phyloP scores from a whole-genome alignment of 257 asterid genomes.

The Solanum ossicruentum region DNA sequence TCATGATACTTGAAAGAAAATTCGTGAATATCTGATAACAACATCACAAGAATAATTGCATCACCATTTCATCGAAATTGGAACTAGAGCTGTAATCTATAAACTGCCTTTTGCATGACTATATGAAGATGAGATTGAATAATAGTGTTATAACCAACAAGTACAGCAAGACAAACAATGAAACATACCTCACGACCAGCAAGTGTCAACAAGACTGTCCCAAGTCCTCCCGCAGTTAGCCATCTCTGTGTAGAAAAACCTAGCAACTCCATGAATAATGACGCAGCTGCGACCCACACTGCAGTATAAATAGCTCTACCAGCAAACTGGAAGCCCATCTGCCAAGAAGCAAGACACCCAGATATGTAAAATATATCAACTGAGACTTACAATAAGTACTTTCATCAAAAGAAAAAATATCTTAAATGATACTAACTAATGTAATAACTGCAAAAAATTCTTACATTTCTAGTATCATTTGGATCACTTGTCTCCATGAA shows the following conservation, averaged over 20 bases:
- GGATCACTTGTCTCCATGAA: conserved; percentile 67
- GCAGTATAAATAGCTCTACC: conserved; percentile 86
- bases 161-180: neutral
- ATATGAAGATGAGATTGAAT: neutral
- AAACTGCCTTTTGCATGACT: neutral
- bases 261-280: conserved; percentile 93
- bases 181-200: conserved; percentile 92
- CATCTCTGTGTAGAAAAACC: conserved; percentile 96
- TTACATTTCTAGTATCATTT: conserved; percentile 78
- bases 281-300: conserved; percentile 93
- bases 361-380: neutral
- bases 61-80: neutral
- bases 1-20: conserved; percentile 96
- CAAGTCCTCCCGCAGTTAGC: conserved; percentile 99
- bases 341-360: conserved; percentile 12
- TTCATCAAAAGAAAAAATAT: neutral
- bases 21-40: conserved; percentile 78
- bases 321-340: conserved; percentile 98
- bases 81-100: neutral
- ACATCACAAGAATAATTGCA: neutral
- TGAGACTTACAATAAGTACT: neutral
- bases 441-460: conserved; percentile 6
- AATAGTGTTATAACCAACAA: neutral
- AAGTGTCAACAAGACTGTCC: conserved; percentile 95
- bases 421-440: neutral